phyloP scores from a whole-genome alignment of 73 alveolate genomes.

The Paraurostyla sp. region DNA sequence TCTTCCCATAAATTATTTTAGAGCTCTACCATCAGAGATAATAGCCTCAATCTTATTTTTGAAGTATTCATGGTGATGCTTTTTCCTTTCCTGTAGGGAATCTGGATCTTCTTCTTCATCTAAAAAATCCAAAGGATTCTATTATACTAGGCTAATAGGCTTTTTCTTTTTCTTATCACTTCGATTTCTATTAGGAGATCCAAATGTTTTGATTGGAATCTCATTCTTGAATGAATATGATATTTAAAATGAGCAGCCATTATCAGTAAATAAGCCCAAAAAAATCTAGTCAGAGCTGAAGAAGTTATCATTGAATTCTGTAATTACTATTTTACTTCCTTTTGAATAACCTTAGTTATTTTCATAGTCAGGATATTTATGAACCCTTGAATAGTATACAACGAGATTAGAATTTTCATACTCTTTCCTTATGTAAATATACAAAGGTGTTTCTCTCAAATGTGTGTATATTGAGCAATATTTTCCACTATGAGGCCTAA shows the following conservation, averaged over 20 bases:
- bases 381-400: conserved; percentile 28
- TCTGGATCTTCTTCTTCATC: conserved; percentile 49
- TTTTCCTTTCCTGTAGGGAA: background rate
- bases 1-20: background rate
- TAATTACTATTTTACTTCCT: background rate
- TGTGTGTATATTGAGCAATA: conserved; percentile 18
- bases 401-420: conserved; percentile 4
- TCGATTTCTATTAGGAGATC: background rate
- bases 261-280: conserved; percentile 34
- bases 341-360: conserved; percentile 15
- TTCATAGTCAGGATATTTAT: conserved; percentile 55
- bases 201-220: background rate
- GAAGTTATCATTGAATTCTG: conserved; percentile 1
- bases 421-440: conserved; percentile 1
- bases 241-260: conserved; percentile 39
- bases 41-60: conserved; percentile 46
- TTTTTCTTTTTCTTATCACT: background rate
- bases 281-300: background rate
- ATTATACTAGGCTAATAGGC: background rate
- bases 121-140: conserved; percentile 30
- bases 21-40: conserved; percentile 1
- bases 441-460: conserved; percentile 27
- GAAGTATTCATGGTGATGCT: conserved; percentile 36
- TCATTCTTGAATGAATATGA: conserved; percentile 19
- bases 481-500: conserved; percentile 30